Evolutionary conservation across 1,284 basidiomycete species (phyloP), one percentile per base, ranked within the genome.

Genomic region (Apiotrichum akiyoshidainum): DNA sequence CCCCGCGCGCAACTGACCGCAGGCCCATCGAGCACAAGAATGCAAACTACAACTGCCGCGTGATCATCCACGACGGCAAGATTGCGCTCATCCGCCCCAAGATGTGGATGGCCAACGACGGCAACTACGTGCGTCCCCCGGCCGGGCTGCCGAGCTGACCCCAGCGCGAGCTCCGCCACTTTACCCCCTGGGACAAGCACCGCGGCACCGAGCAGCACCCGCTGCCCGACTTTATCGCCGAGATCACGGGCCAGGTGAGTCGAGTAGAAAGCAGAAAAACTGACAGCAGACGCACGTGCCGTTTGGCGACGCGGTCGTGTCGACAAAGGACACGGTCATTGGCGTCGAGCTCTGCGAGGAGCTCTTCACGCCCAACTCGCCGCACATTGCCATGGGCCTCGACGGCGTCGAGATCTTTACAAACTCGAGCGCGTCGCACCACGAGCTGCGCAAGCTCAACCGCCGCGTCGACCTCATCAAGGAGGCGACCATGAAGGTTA

Each of bases 41-140:
- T 69, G 92, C 92, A 52, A 92, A 90, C 61, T 99, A 98, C 81
- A 99, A 99, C 74, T 97, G 93, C 75, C 87, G 96, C 19, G 82
- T 98, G 39, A 87, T 98, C 69, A 85, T 95, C 42, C 83, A 92
- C 71, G 83, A 95, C 76, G 83, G 85, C 49, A 85, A 91, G 78
- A 92, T 99, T 64, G 77, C 97, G 1, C 84, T 96, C 66, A 97
- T 99, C 67, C 85, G 96, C 13, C 96, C 95, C 0, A 99, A 99
- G 80, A 94, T 99, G 92, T 99, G 95, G 95, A 83, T 99, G 60
- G 95, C 95, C 3, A 99, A 99, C 71, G 93, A 98, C 69, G 95
- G 95, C 12, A 98, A 99, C 75, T 99, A 99, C 75, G 77, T 78
- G 60, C 65, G 70, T 49, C 2, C 7, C 8, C 21, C 8, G 42